Evolutionary conservation across 2,329 filamentous ascomycete species (phyloP).

Genomic region (Penicillium rolfsii): DNA sequence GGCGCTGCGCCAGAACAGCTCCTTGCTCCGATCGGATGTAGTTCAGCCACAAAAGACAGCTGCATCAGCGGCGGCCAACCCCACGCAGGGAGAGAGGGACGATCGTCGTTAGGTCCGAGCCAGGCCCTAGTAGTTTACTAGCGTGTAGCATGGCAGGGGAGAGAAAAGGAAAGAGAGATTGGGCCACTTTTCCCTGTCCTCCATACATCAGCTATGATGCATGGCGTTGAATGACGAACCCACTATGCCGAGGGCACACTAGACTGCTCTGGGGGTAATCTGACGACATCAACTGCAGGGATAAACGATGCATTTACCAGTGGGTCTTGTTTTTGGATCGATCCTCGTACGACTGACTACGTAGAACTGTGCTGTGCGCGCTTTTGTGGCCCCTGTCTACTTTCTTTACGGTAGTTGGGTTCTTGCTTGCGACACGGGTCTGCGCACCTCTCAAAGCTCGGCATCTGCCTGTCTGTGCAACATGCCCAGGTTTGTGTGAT

Average conservation of each 20-base stretch:
- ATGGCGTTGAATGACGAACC: constrained; percentile 17
- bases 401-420: constrained; percentile 10
- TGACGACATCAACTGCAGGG: constrained; percentile 21
- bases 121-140: not conserved
- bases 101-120: not conserved
- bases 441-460: constrained; percentile 15
- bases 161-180: constrained; percentile 5
- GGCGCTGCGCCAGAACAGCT: constrained; percentile 14
- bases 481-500: constrained; percentile 6
- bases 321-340: constrained; percentile 9
- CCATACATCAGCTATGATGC: constrained; percentile 1
- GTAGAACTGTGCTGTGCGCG: constrained; percentile 3
- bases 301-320: constrained; percentile 13
- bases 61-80: constrained; percentile 20
- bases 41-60: constrained; percentile 23
- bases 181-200: constrained; percentile 9
- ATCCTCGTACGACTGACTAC: not conserved
- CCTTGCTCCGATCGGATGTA: constrained; percentile 19
- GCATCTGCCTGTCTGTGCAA: constrained; percentile 21
- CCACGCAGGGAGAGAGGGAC: not conserved
- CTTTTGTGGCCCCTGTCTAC: constrained; percentile 1
- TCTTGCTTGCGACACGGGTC: constrained; percentile 25
- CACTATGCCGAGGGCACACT: not conserved
- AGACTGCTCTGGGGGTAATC: constrained; percentile 8
- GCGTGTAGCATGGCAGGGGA: not conserved